phyloP scores from a whole-genome alignment of 345 rosid genomes.

The Odontarrhena argentea region DNA sequence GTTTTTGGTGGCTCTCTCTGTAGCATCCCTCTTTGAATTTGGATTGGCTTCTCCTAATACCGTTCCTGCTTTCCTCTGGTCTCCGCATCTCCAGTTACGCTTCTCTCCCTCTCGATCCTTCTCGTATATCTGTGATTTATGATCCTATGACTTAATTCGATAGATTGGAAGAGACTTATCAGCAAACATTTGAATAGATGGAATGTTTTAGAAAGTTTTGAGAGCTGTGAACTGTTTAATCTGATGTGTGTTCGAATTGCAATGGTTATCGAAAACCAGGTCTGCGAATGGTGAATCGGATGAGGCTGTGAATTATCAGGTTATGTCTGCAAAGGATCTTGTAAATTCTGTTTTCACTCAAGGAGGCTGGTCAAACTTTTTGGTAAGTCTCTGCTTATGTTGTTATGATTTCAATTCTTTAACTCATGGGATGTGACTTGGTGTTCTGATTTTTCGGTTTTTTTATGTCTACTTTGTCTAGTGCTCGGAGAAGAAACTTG shows the following conservation, averaged over 20 bases:
- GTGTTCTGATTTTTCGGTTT: constrained; percentile 10
- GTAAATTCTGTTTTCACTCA: constrained; percentile 64
- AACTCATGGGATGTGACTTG: constrained; percentile 10
- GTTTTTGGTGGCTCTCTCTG: constrained; percentile 36
- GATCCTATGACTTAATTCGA: neutral
- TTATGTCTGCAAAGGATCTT: constrained; percentile 68
- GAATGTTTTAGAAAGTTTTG: no score
- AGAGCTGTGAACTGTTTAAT: no score
- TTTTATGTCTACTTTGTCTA: constrained; percentile 31
- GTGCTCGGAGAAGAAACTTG: constrained; percentile 68
- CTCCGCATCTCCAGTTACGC: constrained; percentile 55
- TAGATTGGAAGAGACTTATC: neutral
- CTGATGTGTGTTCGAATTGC: neutral
- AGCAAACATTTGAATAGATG: no score
- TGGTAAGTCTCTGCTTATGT: constrained; percentile 48
- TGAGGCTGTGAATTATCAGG: constrained; percentile 68
- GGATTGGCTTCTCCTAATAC: constrained; percentile 52
- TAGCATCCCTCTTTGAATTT: constrained; percentile 38
- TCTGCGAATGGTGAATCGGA: constrained; percentile 40
- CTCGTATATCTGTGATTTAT: neutral
- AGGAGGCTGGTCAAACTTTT: constrained; percentile 81
- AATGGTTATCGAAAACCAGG: constrained; percentile 34
- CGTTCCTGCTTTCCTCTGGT: constrained; percentile 86
- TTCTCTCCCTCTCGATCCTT: constrained; percentile 8
- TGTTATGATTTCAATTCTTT: neutral